Evolutionary conservation across 208 protist genomes (phyloP).

Genomic region (Acanthamoeba castellanii): DNA sequence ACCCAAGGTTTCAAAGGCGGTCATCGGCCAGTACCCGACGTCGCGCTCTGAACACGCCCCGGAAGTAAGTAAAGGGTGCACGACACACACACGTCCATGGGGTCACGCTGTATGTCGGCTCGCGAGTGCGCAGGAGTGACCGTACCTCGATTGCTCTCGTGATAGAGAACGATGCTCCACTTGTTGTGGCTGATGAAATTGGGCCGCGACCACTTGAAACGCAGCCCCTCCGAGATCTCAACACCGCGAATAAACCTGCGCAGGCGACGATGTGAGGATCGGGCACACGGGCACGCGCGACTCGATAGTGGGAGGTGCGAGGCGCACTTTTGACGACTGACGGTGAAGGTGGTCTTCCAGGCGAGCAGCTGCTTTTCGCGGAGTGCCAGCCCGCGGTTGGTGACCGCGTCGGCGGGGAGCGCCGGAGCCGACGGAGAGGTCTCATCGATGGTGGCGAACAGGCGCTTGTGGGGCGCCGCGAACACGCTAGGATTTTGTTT

Average conservation of each 20-base stretch:
- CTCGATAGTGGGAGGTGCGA: not conserved
- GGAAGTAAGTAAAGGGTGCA: not conserved
- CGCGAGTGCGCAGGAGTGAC: not conserved
- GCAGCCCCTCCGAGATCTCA: not conserved
- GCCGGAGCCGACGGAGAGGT: not conserved
- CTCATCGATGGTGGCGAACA: not conserved
- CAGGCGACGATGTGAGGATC: not conserved
- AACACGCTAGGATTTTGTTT: not conserved
- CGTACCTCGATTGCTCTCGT: not conserved
- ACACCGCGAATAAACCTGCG: not conserved
- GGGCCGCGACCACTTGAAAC: slow-evolving; percentile 12
- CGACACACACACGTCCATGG: too few relatives aligned
- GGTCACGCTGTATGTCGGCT: not conserved
- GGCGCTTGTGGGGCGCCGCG: not conserved
- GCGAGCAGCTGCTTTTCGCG: not conserved
- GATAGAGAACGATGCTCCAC: not conserved
- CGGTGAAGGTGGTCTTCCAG: slow-evolving; percentile 14
- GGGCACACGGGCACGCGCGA: not conserved
- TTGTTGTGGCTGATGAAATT: not conserved
- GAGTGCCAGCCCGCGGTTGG: not conserved
- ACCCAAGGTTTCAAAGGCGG: not conserved
- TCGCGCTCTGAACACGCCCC: not conserved
- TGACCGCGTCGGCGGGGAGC: not conserved
- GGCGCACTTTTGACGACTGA: not conserved
- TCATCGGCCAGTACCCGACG: not conserved